Conservation (phyloP, 495 filamentous ascomycete species). For the Xylaria flabelliformis region DNA sequence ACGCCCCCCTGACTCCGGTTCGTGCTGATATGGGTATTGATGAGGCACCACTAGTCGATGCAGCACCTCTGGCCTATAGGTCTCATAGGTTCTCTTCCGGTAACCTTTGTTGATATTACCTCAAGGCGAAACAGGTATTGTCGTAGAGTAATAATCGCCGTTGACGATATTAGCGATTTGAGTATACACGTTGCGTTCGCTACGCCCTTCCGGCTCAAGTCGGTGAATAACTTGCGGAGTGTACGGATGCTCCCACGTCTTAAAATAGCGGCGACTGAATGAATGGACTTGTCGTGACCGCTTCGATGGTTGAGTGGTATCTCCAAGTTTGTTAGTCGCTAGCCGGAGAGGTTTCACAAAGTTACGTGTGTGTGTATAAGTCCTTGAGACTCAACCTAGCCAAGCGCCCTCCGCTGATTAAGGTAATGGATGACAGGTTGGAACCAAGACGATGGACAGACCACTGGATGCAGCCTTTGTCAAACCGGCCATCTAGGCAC, state of each 20-base stretch:
- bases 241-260: background rate
- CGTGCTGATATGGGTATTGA: constrained; percentile 15
- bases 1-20: constrained; percentile 32
- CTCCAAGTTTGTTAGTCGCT: background rate
- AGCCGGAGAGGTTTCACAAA: constrained; percentile 13
- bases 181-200: constrained; percentile 3
- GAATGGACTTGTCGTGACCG: background rate
- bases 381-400: constrained; percentile 11
- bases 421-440: constrained; percentile 11
- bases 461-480: constrained; percentile 38
- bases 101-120: constrained; percentile 35
- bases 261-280: background rate
- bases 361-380: constrained; percentile 14
- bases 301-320: constrained; percentile 5
- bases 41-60: constrained; percentile 34
- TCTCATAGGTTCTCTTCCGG: constrained; percentile 32
- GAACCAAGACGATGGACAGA: constrained; percentile 20
- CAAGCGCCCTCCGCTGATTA: constrained; percentile 3
- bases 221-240: background rate
- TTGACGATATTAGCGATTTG: constrained; percentile 17
- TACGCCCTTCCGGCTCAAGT: constrained; percentile 1
- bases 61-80: constrained; percentile 29
- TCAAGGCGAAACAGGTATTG: constrained; percentile 21
- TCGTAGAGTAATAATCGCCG: constrained; percentile 7
- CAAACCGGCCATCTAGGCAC: constrained; percentile 26